Evolutionary conservation across 441 rosid species (phyloP).

Genomic region (Brassica hybrid): DNA sequence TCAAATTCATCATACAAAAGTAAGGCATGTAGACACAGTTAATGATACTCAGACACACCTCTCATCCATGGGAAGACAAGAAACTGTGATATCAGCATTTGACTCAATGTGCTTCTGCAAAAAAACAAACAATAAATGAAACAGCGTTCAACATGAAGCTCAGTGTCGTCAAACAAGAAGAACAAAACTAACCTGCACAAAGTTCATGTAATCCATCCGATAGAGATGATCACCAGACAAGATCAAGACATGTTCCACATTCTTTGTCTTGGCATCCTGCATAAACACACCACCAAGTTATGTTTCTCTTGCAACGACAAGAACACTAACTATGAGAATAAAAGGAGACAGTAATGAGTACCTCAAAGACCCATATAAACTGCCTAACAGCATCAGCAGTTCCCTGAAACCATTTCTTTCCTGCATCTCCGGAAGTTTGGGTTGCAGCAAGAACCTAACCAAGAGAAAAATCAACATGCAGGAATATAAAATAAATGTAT

Average conservation of each 20-base stretch:
- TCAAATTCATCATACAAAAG: conserved; percentile 32
- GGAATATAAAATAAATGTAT: not conserved
- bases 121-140: conserved; percentile 31
- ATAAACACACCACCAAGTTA: conserved; percentile 6
- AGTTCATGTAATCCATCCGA: conserved; percentile 90
- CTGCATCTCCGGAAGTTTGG: conserved; percentile 82
- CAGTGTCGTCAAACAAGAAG: conserved; percentile 8
- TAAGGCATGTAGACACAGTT: not conserved
- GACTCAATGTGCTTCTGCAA: conserved; percentile 85
- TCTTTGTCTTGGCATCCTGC: conserved; percentile 74
- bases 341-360: not conserved
- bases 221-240: conserved; percentile 92
- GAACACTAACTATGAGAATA: not conserved
- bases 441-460: conserved; percentile 84
- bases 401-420: conserved; percentile 93
- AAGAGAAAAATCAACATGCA: not conserved
- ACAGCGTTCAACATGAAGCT: conserved; percentile 9
- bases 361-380: conserved; percentile 86
- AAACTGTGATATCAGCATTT: conserved; percentile 80
- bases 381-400: conserved; percentile 96
- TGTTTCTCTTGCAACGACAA: not conserved
- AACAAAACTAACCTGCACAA: conserved; percentile 60
- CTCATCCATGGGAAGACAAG: conserved; percentile 79
- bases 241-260: conserved; percentile 83
- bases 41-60: conserved; percentile 47